These are phyloP conservation scores for Oryza coarctata DNA, from an alignment of 176 grass and related monocot genomes.

Conservation along the genomic window DNA sequence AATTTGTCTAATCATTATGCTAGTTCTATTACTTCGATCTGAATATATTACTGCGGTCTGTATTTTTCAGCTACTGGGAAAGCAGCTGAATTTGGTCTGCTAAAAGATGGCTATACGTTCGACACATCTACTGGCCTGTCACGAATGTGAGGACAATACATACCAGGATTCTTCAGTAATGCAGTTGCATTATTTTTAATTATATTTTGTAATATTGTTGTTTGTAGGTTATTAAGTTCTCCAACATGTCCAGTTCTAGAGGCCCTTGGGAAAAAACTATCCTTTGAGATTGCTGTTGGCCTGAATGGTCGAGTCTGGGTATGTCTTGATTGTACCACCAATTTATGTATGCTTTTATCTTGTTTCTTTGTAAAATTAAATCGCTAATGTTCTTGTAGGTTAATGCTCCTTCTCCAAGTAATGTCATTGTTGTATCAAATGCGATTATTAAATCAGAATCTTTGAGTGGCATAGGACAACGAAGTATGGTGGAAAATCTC, in stretches of 20 bases:
- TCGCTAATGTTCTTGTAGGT: constrained; percentile 48
- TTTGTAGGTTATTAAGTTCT: constrained; percentile 74
- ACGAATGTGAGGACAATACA: constrained; percentile 70
- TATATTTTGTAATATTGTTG: constrained; percentile 21
- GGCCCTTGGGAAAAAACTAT: constrained; percentile 73
- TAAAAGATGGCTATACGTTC: constrained; percentile 88
- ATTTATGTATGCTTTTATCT: not conserved
- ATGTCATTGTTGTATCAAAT: constrained; percentile 74
- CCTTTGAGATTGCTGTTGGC: constrained; percentile 85
- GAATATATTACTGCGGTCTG: constrained; percentile 8
- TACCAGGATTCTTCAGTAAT: not conserved
- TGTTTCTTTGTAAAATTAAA: constrained; percentile 21
- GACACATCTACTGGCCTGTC: constrained; percentile 91
- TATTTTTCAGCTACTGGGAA: constrained; percentile 67
- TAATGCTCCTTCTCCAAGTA: constrained; percentile 71
- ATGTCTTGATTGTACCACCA: not conserved
- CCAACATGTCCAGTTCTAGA: constrained; percentile 87
- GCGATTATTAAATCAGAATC: constrained; percentile 76
- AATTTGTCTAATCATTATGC: not conserved
- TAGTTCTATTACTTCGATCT: constrained; percentile 5
- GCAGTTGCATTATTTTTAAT: not conserved
- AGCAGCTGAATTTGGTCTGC: constrained; percentile 73
- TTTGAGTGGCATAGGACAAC: constrained; percentile 74
- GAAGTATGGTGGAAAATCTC: constrained; percentile 78
- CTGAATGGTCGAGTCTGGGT: constrained; percentile 95